A percentile compares a stretch with the other conserved stretches of the same genome.
Conservation (phyloP, 108 stramenopile species). For the Pseudonitzschia delicatissima region DNA sequence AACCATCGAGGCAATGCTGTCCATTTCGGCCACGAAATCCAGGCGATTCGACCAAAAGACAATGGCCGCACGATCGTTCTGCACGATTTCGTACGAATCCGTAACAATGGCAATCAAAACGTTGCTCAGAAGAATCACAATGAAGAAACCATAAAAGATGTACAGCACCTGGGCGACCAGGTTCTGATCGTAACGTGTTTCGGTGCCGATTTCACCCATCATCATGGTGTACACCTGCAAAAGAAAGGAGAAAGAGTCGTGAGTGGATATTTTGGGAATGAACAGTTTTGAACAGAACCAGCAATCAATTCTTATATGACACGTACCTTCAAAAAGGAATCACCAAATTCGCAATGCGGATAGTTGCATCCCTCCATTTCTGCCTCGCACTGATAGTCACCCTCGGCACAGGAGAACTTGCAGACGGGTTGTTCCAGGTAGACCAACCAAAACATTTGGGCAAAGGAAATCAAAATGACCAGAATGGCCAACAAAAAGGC, state of each 20-base stretch:
- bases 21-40: conserved; percentile 82
- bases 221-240: conserved; percentile 71
- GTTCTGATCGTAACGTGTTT: conserved; percentile 51
- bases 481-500: conserved; percentile 77
- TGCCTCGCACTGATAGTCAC: conserved; percentile 5
- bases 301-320: neutral
- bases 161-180: conserved; percentile 56
- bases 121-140: conserved; percentile 72
- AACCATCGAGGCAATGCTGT: conserved; percentile 49
- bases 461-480: conserved; percentile 80
- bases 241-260: neutral
- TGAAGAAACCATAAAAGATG: conserved; percentile 64
- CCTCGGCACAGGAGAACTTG: conserved; percentile 1
- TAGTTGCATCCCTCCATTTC: conserved; percentile 29
- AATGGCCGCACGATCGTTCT: conserved; percentile 82
- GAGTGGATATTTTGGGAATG: no score
- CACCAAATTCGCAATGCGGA: conserved; percentile 61
- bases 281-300: no score
- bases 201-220: conserved; percentile 76
- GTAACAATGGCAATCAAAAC: conserved; percentile 85
- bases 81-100: conserved; percentile 78
- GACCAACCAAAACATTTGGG: conserved; percentile 82
- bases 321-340: conserved; percentile 58
- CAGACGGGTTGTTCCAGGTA: conserved; percentile 59
- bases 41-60: conserved; percentile 86